Percentiles rank a stretch among this genome's conserved stretches.
phyloP scores from a whole-genome alignment of 805 yeast species.

The Priceomyces medius region DNA sequence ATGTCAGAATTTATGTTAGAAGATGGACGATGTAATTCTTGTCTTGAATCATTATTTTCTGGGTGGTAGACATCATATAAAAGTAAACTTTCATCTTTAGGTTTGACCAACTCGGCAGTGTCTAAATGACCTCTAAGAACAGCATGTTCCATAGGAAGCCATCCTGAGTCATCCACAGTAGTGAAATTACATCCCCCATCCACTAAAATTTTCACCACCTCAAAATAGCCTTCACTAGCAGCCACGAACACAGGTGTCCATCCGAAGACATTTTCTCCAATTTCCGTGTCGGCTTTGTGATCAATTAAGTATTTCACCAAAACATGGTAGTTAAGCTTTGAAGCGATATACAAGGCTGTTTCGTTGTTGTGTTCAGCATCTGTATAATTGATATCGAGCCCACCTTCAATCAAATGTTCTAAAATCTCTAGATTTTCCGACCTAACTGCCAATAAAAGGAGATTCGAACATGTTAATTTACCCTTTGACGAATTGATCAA shows the following conservation, averaged over 20 bases:
- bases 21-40: slow-evolving; percentile 11
- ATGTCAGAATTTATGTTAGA: slow-evolving; percentile 9
- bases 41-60: slow-evolving; percentile 29
- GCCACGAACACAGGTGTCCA: slow-evolving; percentile 95
- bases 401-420: slow-evolving; percentile 50
- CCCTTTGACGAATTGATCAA: slow-evolving; percentile 48
- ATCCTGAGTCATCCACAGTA: slow-evolving; percentile 77
- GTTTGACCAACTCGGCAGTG: slow-evolving; percentile 62
- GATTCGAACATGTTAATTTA: slow-evolving; percentile 48
- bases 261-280: slow-evolving; percentile 75
- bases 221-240: slow-evolving; percentile 75
- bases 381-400: slow-evolving; percentile 62
- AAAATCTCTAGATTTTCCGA: slow-evolving; percentile 60
- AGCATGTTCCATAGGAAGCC: slow-evolving; percentile 98
- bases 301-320: slow-evolving; percentile 56
- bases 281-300: slow-evolving; percentile 68
- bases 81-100: slow-evolving; percentile 36
- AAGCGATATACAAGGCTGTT: slow-evolving; percentile 79
- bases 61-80: slow-evolving; percentile 37
- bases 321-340: slow-evolving; percentile 57
- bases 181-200: slow-evolving; percentile 53
- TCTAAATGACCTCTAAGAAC: slow-evolving; percentile 81
- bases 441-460: slow-evolving; percentile 67
- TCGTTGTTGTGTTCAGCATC: slow-evolving; percentile 61
- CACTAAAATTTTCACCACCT: slow-evolving; percentile 56